Conservation (phyloP, 805 yeast genomes). For the Candida stauntonica region DNA sequence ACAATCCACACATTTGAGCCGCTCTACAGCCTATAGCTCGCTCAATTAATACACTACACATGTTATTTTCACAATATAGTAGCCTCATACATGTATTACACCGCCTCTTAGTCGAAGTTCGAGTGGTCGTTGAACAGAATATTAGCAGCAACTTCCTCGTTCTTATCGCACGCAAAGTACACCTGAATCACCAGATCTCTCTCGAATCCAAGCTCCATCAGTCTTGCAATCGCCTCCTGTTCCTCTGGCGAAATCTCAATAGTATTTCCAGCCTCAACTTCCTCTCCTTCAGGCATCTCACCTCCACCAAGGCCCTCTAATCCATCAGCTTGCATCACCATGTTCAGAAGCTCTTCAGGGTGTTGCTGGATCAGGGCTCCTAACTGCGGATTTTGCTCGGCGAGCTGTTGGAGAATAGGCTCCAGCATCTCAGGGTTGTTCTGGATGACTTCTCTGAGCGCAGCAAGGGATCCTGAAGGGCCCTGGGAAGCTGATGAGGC, state of each 20-base stretch:
- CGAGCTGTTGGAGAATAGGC: constrained; percentile 75
- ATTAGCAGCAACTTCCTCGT: constrained; percentile 96
- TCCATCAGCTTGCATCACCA: constrained; percentile 63
- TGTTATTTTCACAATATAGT: too few relatives aligned
- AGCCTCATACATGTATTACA: too few relatives aligned
- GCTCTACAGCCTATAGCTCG: too few relatives aligned
- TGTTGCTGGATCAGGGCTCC: constrained; percentile 75
- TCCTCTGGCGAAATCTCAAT: constrained; percentile 75
- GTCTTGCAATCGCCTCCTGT: constrained; percentile 80
- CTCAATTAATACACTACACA: too few relatives aligned
- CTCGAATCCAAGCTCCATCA: constrained; percentile 92
- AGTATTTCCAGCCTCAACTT: constrained; percentile 29
- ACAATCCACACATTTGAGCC: too few relatives aligned
- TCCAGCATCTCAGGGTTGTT: constrained; percentile 87
- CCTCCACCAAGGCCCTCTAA: too few relatives aligned
- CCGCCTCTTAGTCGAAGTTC: too few relatives aligned
- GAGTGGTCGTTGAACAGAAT: constrained; percentile 65
- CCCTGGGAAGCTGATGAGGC: constrained; percentile 16
- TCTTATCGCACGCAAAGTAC: constrained; percentile 95
- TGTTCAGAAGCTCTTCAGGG: constrained; percentile 84
- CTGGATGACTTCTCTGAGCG: constrained; percentile 72
- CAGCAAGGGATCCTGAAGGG: constrained; percentile 36
- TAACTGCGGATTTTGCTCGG: constrained; percentile 77
- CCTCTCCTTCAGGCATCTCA: constrained; percentile 28
- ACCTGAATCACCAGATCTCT: constrained; percentile 85